phyloP scores from a whole-genome alignment of 1,284 basidiomycete species.

The Heterobasidion occidentale region DNA sequence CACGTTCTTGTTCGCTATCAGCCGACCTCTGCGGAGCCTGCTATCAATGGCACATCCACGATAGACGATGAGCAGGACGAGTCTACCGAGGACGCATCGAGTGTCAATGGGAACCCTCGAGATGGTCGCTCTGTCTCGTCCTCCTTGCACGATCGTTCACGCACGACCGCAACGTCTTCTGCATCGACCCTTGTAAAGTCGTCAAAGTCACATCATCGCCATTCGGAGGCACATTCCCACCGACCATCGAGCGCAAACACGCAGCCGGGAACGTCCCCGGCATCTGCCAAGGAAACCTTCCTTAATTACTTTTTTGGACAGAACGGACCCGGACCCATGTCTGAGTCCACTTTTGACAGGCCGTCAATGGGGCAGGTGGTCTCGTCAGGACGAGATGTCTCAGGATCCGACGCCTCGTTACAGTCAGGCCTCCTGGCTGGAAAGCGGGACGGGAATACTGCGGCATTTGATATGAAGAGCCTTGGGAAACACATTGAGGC shows the following conservation, averaged over 20 bases:
- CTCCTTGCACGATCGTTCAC: slow-evolving; percentile 55
- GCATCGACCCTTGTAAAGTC: slow-evolving; percentile 26
- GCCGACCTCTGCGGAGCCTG: slow-evolving; percentile 49
- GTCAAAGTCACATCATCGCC: slow-evolving; percentile 23
- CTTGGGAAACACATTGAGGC: slow-evolving; percentile 93
- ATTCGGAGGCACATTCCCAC: slow-evolving; percentile 24
- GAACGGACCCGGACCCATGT: slow-evolving; percentile 61
- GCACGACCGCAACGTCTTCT: slow-evolving; percentile 15
- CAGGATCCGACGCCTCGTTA: slow-evolving; percentile 39
- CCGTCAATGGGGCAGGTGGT: slow-evolving; percentile 12
- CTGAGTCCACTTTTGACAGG: slow-evolving; percentile 40
- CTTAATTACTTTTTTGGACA: slow-evolving; percentile 95
- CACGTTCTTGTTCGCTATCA: slow-evolving; percentile 16
- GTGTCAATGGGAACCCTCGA: slow-evolving; percentile 44
- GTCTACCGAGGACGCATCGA: slow-evolving; percentile 39
- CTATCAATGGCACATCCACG: slow-evolving; percentile 36
- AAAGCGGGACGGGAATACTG: slow-evolving; percentile 70
- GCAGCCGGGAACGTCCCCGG: slow-evolving; percentile 20
- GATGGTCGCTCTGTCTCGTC: slow-evolving; percentile 74
- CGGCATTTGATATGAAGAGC: slow-evolving; percentile 98
- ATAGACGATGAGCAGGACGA: slow-evolving; percentile 52
- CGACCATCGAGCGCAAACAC: slow-evolving; percentile 22
- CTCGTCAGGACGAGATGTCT: slow-evolving; percentile 48
- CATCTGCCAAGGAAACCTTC: slow-evolving; percentile 79
- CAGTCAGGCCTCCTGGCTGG: slow-evolving; percentile 57